phyloP scores from a whole-genome alignment of 495 filamentous ascomycete species.

The Hypoxylon intermedium region DNA sequence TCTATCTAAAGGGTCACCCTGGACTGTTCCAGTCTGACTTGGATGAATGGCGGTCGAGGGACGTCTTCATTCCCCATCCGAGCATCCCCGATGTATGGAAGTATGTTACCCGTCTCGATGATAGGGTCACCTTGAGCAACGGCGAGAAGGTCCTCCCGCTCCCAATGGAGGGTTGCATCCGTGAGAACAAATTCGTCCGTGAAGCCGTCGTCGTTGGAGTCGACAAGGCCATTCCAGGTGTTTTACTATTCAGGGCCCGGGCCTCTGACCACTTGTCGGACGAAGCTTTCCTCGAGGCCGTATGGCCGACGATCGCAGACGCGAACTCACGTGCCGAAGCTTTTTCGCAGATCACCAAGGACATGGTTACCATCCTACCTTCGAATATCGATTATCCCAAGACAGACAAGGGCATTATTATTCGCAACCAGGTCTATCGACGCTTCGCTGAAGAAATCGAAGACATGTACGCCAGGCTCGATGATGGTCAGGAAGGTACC shows the following conservation, averaged over 20 bases:
- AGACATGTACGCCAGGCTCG: conserved; percentile 49
- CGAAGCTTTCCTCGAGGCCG: conserved; percentile 47
- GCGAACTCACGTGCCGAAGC: conserved; percentile 58
- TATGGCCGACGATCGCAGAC: conserved; percentile 57
- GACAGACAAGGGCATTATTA: conserved; percentile 65
- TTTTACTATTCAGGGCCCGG: conserved; percentile 56
- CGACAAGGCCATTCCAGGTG: conserved; percentile 55
- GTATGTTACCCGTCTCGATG: conserved; percentile 65
- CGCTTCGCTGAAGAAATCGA: conserved; percentile 56
- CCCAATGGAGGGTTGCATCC: conserved; percentile 63
- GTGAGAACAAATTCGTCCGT: conserved; percentile 55
- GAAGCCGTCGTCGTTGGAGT: conserved; percentile 67
- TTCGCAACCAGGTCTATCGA: conserved; percentile 57
- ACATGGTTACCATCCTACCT: conserved; percentile 54
- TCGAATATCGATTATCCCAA: conserved; percentile 50
- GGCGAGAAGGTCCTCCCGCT: conserved; percentile 72
- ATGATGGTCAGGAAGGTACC: conserved; percentile 12
- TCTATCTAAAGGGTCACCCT: conserved; percentile 63
- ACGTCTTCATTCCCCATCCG: conserved; percentile 67
- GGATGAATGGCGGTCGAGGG: conserved; percentile 65
- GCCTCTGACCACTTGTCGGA: conserved; percentile 40
- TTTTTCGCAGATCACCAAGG: conserved; percentile 60
- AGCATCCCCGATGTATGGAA: conserved; percentile 65
- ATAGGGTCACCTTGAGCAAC: conserved; percentile 65
- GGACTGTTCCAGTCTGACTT: conserved; percentile 63